These are phyloP conservation scores for Halenospora varia DNA, from an alignment of 495 filamentous ascomycete species.

Conservation along the genomic window DNA sequence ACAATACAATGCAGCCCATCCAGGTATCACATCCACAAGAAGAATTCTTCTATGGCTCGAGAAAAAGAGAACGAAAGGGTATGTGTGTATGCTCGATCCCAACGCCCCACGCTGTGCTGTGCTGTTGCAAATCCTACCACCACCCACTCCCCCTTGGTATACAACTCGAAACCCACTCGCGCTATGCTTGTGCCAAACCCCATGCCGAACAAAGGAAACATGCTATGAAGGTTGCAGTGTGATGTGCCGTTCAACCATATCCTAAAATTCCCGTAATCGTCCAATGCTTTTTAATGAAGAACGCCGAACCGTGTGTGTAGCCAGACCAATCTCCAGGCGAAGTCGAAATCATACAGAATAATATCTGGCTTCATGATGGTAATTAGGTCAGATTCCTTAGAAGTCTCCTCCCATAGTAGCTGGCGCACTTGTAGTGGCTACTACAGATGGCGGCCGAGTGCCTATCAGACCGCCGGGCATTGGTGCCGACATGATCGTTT, in stretches of 20 bases:
- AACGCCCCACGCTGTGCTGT: constrained; percentile 13
- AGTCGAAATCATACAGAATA: neutral
- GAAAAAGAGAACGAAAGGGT: constrained; percentile 5
- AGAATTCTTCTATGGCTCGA: constrained; percentile 8
- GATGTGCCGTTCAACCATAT: neutral
- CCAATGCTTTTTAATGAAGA: neutral
- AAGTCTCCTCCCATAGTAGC: neutral
- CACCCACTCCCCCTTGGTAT: neutral
- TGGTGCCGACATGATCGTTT: neutral
- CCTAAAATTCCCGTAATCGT: neutral
- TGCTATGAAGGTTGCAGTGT: neutral
- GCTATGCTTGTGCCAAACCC: constrained; percentile 8
- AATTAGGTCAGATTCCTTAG: neutral
- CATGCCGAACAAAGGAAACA: neutral
- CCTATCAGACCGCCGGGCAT: neutral
- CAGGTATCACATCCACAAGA: constrained; percentile 11
- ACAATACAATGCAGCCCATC: constrained; percentile 3
- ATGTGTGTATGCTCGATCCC: constrained; percentile 6
- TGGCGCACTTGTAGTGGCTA: neutral
- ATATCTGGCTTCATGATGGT: neutral
- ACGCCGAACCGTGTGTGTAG: neutral
- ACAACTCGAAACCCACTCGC: neutral
- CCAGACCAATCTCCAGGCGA: neutral
- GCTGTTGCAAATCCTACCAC: constrained; percentile 2
- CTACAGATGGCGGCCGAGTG: neutral